phyloP scores from a whole-genome alignment of 768 basidiomycete species.

The Xanthoconium purpureum region DNA sequence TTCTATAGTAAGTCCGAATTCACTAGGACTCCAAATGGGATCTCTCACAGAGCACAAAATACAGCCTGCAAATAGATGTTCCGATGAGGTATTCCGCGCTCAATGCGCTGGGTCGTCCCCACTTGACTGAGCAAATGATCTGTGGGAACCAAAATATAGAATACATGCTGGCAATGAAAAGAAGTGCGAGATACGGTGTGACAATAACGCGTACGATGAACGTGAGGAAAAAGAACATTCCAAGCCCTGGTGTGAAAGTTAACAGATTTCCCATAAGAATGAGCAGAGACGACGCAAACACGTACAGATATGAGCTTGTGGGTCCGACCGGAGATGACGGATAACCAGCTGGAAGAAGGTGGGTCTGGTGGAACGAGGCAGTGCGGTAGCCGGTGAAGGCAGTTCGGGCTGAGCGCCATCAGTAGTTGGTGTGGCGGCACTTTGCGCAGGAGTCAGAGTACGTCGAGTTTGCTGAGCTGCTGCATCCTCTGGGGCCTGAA shows the following conservation, averaged over 20 bases:
- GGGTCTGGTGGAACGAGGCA: slow-evolving; percentile 12
- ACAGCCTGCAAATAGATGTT: slow-evolving; percentile 68
- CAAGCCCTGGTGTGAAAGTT: slow-evolving; percentile 48
- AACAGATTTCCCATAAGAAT: slow-evolving; percentile 1
- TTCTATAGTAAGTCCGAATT: background rate
- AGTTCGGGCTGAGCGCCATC: slow-evolving; percentile 11
- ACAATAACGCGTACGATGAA: slow-evolving; percentile 73
- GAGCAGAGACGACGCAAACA: background rate
- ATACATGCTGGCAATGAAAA: slow-evolving; percentile 68
- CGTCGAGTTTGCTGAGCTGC: slow-evolving; percentile 30
- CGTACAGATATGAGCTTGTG: slow-evolving; percentile 71
- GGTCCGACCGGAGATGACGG: slow-evolving; percentile 61
- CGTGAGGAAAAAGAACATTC: slow-evolving; percentile 64
- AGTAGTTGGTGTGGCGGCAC: background rate
- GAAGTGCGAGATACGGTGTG: slow-evolving; percentile 59
- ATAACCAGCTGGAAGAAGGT: slow-evolving; percentile 49
- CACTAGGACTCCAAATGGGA: background rate
- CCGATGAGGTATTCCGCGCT: slow-evolving; percentile 71
- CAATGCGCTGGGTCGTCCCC: slow-evolving; percentile 69
- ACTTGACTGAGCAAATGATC: slow-evolving; percentile 70
- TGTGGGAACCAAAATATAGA: slow-evolving; percentile 84
- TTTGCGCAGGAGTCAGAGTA: slow-evolving; percentile 5
- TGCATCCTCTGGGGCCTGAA: slow-evolving; percentile 74
- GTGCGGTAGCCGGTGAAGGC: slow-evolving; percentile 21
- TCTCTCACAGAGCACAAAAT: slow-evolving; percentile 69